Base-by-base conservation (phyloP, 345 rosid species). In the Kandelia obovata region DNA sequence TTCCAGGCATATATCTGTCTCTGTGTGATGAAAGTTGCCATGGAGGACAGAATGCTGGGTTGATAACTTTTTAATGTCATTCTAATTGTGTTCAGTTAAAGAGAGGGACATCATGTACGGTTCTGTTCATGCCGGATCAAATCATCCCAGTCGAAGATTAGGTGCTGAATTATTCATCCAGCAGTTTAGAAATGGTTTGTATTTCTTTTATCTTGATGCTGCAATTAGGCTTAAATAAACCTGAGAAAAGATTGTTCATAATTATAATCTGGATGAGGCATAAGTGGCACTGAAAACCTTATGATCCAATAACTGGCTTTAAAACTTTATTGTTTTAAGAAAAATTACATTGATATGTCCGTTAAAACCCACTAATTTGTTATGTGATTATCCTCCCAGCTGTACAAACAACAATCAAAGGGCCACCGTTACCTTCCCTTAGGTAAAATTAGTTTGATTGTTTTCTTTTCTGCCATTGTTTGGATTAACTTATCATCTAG, bases 1-100 rank as follows among this genome's bases (percentile, higher is more conserved):
- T 86, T 72, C 90, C 93, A 75, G 96, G 97, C 85, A 87, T 71
- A 46, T 69, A 26, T 58, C 25, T 6, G 35, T 64, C 47, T 55
- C 85, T 10, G 47, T 39, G 47, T 39, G 47, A 39, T 39, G 47
- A 11, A 39, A 39, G 47, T 39, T 39, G 47, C 47, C 15, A 39
- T 9, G 47, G 47, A 39, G 15, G 16, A 39, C 47, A 39, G 11
- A 15, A 39, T 39, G 47, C 16, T 11, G 2, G 11, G 47, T 39
- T 37, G 46, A 13, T 9, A 37, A 37, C 46, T 37, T 8, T 10
- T 39, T 39, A 39, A 2, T 39, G 47, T 39, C 15, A 39, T 10
- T 39, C 16, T 39, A 39, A 39, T 39, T 39, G 47, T 16, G 61
- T 6, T 39, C 37, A 82, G 84, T 46, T 62, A 82, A 67, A 10